Evolutionary conservation across 306 rosid genomes (phyloP), one percentile per base, ranked within the genome.

Genomic region (Acmispon strigosus): DNA sequence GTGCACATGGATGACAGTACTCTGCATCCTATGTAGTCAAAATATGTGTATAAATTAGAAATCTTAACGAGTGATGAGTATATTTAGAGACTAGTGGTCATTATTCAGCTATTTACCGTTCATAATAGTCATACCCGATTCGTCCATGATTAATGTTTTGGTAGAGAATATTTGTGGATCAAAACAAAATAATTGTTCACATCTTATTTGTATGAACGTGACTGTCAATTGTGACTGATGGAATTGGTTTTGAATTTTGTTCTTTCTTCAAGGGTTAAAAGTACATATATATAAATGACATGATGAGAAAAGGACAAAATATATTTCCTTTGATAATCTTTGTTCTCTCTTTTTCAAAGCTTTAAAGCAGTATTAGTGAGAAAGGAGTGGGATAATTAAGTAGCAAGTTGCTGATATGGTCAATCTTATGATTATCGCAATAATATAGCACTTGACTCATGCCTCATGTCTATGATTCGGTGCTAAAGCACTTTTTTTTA

Each of bases 401-500:
- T 75, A 18, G 6, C 79, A 70, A 47, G 76, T 83, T 76, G 80
- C 14, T 50, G 67, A 72, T 79, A 50, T 34, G 70, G 73, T 83
- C 71, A 76, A 79, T 75, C 79, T 53, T 64, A 73, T 59, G 77
- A 81, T 72, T 27, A 68, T 18, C 16, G 18, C 61, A 64, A 54
- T 79, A 66, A 57, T 53, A 37, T 55, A 17, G 17, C 52, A 57
- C 82, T 62, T 73, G 52, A 20, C 32, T 56, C 34, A 15, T 65
- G 66, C 74, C 58, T 72, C 65, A 41, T 72, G 50, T 43, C 57
- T 73, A 49, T 8, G 44, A 78, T 66, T 79, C 77, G 84, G 81
- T 67, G 84, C 74, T 48, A 71, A 66, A 79, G 78, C 76, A 54
- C 76, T 70, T 76, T 80, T 76, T 80, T 76, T 61, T 76, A 60